phyloP scores from a whole-genome alignment of 345 rosid species.

The Aethionema arabicum region DNA sequence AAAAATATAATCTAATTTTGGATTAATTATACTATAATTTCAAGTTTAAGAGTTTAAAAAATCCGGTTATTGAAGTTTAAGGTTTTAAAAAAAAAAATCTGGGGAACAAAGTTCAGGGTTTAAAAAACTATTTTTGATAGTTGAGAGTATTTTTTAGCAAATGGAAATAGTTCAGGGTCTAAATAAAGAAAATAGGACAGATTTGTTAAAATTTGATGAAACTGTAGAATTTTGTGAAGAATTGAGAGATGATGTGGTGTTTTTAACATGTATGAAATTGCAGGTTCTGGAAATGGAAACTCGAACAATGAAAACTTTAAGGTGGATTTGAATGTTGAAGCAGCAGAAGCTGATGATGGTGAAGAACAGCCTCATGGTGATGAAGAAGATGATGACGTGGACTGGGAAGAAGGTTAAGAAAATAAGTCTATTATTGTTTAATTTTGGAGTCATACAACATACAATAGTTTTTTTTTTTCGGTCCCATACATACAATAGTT shows the following conservation, averaged over 20 bases:
- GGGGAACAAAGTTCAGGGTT: no score
- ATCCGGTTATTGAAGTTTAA: no score
- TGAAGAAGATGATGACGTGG: slow-evolving; percentile 71
- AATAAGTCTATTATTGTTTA: background rate
- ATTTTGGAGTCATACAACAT: no score
- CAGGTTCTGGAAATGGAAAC: slow-evolving; percentile 44
- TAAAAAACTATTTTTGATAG: no score
- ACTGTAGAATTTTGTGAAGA: background rate
- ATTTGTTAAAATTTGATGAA: background rate
- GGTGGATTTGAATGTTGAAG: slow-evolving; percentile 83
- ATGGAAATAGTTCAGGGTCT: no score
- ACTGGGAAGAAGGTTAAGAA: slow-evolving; percentile 80
- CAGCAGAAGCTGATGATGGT: slow-evolving; percentile 71
- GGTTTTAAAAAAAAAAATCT: no score
- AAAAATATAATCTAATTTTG: no score
- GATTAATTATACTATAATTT: no score
- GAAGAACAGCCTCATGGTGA: slow-evolving; percentile 44
- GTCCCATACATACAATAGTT: no score
- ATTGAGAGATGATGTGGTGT: background rate
- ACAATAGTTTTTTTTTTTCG: no score
- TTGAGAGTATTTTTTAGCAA: no score
- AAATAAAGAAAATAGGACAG: slow-evolving; percentile 12
- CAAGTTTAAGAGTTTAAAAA: no score
- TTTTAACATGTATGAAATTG: background rate
- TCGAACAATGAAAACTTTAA: slow-evolving; percentile 47